Percentiles rank a stretch among this genome's conserved stretches.
phyloP scores from a whole-genome alignment of 208 protist species.

The Angomonas deanei region DNA sequence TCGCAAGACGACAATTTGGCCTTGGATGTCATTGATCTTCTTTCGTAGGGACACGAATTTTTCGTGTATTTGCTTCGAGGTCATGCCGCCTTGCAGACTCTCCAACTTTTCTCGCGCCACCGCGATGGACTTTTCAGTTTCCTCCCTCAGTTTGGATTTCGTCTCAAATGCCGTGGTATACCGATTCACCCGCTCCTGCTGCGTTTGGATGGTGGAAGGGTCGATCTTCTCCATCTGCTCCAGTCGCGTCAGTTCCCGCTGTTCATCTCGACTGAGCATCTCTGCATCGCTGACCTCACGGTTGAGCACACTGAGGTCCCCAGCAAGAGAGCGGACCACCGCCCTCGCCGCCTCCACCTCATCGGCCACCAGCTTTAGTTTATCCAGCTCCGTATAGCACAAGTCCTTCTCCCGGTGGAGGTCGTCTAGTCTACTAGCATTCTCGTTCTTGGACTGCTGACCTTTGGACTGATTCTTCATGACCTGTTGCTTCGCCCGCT shows the following conservation, averaged over 20 bases:
- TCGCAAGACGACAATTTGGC: constrained; percentile 15
- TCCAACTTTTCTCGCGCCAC: constrained; percentile 2
- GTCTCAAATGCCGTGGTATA: neutral
- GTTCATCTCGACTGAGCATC: constrained; percentile 7
- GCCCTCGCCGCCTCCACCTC: constrained; percentile 2
- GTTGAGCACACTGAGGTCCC: neutral
- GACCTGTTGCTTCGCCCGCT: constrained; percentile 33
- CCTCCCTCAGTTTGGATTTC: constrained; percentile 9
- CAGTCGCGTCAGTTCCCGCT: constrained; percentile 13
- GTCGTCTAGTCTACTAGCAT: constrained; percentile 49
- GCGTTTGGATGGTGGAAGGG: neutral
- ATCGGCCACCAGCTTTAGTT: neutral
- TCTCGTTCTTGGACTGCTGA: constrained; percentile 43
- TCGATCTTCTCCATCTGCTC: constrained; percentile 9
- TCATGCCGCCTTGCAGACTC: constrained; percentile 1
- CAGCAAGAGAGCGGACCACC: constrained; percentile 5
- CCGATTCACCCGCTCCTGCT: constrained; percentile 5
- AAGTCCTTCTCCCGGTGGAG: constrained; percentile 20
- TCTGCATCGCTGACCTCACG: constrained; percentile 10
- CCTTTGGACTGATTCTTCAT: constrained; percentile 44
- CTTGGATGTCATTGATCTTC: neutral
- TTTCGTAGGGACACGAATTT: neutral
- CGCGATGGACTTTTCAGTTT: constrained; percentile 2
- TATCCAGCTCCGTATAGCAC: constrained; percentile 9
- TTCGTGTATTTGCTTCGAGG: neutral